Evolutionary conservation across 2,329 filamentous ascomycete genomes (phyloP).

Genomic region (Rosellinia necatrix): DNA sequence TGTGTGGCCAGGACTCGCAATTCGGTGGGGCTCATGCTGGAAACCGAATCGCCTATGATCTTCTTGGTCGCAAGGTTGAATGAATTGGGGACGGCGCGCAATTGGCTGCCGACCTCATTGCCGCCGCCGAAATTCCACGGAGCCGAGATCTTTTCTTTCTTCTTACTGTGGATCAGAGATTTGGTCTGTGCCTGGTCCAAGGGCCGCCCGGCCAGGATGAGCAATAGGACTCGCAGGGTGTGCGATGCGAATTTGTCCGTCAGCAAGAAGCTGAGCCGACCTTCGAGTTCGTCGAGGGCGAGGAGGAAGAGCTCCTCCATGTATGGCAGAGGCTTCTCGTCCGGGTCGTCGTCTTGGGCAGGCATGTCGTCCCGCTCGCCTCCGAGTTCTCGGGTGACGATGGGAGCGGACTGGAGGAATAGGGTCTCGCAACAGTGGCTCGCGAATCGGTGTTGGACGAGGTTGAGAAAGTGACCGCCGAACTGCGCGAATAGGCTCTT

Average conservation of each 20-base stretch:
- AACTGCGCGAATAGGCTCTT: conserved; percentile 88
- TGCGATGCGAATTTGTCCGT: conserved; percentile 92
- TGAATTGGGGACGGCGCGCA: conserved; percentile 72
- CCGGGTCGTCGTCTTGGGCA: conserved; percentile 48
- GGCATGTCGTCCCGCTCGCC: conserved; percentile 51
- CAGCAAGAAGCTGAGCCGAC: conserved; percentile 79
- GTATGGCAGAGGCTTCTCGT: conserved; percentile 57
- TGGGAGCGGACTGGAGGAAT: conserved; percentile 80
- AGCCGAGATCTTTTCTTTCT: conserved; percentile 81
- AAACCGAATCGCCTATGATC: conserved; percentile 77
- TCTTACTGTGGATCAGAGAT: conserved; percentile 85
- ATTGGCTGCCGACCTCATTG: conserved; percentile 50
- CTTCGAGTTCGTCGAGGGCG: conserved; percentile 86
- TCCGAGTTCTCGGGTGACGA: conserved; percentile 74
- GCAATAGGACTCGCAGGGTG: conserved; percentile 80
- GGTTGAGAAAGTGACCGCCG: conserved; percentile 80
- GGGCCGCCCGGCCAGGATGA: conserved; percentile 83
- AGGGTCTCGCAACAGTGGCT: conserved; percentile 96
- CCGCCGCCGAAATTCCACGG: conserved; percentile 56
- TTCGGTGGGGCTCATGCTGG: conserved; percentile 76
- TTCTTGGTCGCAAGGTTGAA: conserved; percentile 80
- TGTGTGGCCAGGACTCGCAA: conserved; percentile 85
- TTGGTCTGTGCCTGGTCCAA: conserved; percentile 71
- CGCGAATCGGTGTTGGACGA: conserved; percentile 94
- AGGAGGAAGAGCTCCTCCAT: conserved; percentile 87